Evolutionary conservation across 345 rosid genomes (phyloP), one percentile per base, ranked within the genome.

Genomic region (Erucastrum elatum): DNA sequence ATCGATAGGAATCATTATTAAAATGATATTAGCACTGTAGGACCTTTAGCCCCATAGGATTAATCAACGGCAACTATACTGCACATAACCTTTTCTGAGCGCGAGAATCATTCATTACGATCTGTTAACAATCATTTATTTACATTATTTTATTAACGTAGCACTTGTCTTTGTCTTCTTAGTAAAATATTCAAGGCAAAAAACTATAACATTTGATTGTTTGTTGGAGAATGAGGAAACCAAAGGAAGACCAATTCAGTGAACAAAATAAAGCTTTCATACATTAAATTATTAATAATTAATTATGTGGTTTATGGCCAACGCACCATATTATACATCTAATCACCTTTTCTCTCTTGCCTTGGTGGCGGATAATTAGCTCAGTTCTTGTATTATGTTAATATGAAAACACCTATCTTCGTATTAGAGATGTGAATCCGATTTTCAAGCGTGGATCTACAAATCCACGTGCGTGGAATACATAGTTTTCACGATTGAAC

Each of bases 141-240:
- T 65, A 41, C n/a, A 63, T 15, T 41, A 69, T 53, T 13, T 17
- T 67, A 72, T 8, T 56, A 58, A 60, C 12, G 51, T 61, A 70
- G 61, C 83, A 80, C 64, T 75, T 70, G 76, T 70, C 72, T 30
- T 80, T 75, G 78, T 75, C 59, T 70, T 75, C 41, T 70, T 80
- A 64, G 31, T 63, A 69, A 55, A 10, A 75, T 69, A 70, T 64
- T 44, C 62, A 66, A 64, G 31, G 46, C 58, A 29, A 53, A 73
- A 1, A 10, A 46, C 72, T 64, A 70, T 39, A 10, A 68, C 64
- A 63, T 80, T 80, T 80, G 53, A 69, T 74, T 39, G 75, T 69
- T 74, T 80, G 83, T 80, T 75, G 63, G 76, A 58, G 55, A 39
- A 78, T 78, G 72, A 78, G 75, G 82, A 74, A 73, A 79, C 74